phyloP scores from a whole-genome alignment of 192 early-diverging fungal genomes.

The Linnemannia exigua region DNA sequence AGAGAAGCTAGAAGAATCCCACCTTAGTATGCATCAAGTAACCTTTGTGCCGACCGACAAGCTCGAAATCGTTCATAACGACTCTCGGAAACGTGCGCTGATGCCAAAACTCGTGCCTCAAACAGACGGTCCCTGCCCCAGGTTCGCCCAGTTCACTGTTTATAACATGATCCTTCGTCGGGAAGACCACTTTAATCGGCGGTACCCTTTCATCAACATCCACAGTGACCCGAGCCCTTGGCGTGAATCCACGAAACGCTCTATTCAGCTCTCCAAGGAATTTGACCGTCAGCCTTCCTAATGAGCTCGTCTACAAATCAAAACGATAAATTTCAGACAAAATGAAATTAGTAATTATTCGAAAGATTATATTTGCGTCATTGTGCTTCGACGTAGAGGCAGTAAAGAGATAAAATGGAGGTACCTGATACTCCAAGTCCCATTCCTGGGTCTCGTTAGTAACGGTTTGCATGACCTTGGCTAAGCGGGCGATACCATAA shows the following conservation, averaged over 20 bases:
- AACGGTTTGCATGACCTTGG: slow-evolving; percentile 50
- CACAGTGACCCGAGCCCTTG: slow-evolving; percentile 5
- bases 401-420: not conserved
- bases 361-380: not conserved
- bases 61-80: slow-evolving; percentile 50
- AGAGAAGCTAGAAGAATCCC: not conserved
- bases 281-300: slow-evolving; percentile 51
- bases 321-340: not conserved
- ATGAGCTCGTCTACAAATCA: slow-evolving; percentile 58
- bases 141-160: slow-evolving; percentile 45
- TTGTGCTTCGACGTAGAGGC: too few species aligned
- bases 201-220: slow-evolving; percentile 26
- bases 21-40: slow-evolving; percentile 55
- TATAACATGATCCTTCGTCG: slow-evolving; percentile 55
- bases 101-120: slow-evolving; percentile 23
- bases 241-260: slow-evolving; percentile 55
- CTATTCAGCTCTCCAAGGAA: slow-evolving; percentile 60
- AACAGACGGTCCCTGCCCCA: slow-evolving; percentile 38
- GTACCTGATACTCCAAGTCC: slow-evolving; percentile 64
- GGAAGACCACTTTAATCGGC: slow-evolving; percentile 59
- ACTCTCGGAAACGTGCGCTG: slow-evolving; percentile 14
- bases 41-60: slow-evolving; percentile 13
- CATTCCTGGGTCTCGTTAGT: slow-evolving; percentile 8
- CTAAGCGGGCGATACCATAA: slow-evolving; percentile 66
- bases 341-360: not conserved